Base-by-base conservation (phyloP, 2,329 filamentous ascomycete genomes). In the Hansfordia pulvinata region DNA sequence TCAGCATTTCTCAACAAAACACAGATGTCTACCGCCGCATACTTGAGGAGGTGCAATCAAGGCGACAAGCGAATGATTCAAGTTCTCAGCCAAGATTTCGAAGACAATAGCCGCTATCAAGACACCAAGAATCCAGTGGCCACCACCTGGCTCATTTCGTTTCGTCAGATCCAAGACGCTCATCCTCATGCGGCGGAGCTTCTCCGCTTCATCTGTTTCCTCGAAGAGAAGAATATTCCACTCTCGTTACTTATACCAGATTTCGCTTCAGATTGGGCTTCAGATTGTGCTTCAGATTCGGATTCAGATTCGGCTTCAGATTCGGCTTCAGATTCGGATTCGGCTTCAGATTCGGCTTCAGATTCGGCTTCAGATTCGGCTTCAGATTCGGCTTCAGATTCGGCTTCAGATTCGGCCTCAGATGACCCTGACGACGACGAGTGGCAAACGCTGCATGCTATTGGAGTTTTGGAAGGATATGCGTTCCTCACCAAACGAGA, bases 121-220 rank as follows among this genome's bases (percentile, higher is more conserved):
- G 37, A 35, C 19, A 46, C 46, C 10, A 38, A 38, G 18, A 51
- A 56, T 26, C 49, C 53, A 2, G 36, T 58, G 2, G 39, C 52
- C 3, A 25, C 30, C 0, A 56, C 52, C 0, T 59, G 47, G 51
- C 44, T 50, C 23, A 39, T 51, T 6, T 49, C 46, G 0, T 52
- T 52, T 26, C 35, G 50, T 8, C 33, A 53, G n/a, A 53, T 63
- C 20, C 47, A 41, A 8, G 30, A 35, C 2, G 30, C 36, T 16
- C 31, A 42, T 18, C 40, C 32, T 5, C 44, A 44, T 4, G 60
- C 60, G 7, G 45, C 58, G 3, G 37, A 57, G 10, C 36, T 63
- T 8, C 34, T 65, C 1, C 56, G 54, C 1, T 43, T 64, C 5
- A 54, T 64, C 52, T 59, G 57, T 42, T 54, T 58, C 30, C 64